Evolutionary conservation across 2,329 filamentous ascomycete genomes (phyloP).

Genomic region (Biscogniauxia sp.): DNA sequence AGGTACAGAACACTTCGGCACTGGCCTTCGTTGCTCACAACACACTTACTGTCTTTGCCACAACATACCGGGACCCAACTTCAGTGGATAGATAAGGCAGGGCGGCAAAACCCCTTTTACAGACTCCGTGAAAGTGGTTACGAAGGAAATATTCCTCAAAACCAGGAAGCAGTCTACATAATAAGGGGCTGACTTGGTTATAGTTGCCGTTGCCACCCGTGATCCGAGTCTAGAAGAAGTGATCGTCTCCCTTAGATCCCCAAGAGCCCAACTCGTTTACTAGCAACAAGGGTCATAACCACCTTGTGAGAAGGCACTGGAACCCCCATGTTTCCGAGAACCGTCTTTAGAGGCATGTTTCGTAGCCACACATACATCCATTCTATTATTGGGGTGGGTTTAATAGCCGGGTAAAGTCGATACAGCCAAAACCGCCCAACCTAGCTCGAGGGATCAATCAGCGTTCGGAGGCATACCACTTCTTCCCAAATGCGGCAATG

Average conservation of each 20-base stretch:
- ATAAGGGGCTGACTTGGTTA: background rate
- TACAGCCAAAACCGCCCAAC: slow-evolving; percentile 27
- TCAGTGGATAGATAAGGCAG: too few relatives aligned
- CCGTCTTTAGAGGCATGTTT: slow-evolving; percentile 15
- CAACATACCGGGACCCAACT: background rate
- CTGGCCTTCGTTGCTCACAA: slow-evolving; percentile 5
- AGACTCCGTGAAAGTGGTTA: background rate
- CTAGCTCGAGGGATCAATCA: slow-evolving; percentile 27
- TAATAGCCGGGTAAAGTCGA: slow-evolving; percentile 31
- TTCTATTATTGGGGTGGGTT: slow-evolving; percentile 27
- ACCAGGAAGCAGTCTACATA: slow-evolving; percentile 3
- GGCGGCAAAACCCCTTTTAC: background rate
- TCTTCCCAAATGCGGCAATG: slow-evolving; percentile 25
- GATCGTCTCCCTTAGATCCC: background rate
- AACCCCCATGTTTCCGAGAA: slow-evolving; percentile 11
- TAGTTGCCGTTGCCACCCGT: background rate
- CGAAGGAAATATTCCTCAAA: background rate
- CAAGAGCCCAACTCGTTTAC: background rate
- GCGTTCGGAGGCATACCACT: slow-evolving; percentile 23
- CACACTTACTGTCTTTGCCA: slow-evolving; percentile 1
- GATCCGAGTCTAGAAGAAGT: background rate
- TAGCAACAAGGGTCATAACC: background rate
- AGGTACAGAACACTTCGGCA: slow-evolving; percentile 10
- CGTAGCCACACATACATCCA: slow-evolving; percentile 24
- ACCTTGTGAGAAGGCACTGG: background rate